Evolutionary conservation across 129 eudicot species (phyloP).

Genomic region (Erigeron canadensis): DNA sequence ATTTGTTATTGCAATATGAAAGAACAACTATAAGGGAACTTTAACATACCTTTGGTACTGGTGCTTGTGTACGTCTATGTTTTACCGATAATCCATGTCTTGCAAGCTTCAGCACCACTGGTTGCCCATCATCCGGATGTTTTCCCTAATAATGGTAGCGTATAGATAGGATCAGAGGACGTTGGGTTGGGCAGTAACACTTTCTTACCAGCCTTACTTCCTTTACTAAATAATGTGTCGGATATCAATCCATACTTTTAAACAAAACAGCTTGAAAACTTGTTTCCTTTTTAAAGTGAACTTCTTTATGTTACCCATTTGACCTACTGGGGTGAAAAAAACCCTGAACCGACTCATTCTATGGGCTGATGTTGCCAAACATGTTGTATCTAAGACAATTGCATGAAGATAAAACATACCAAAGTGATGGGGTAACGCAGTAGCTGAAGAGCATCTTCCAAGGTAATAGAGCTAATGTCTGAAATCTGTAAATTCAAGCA

Average conservation of each 20-base stretch:
- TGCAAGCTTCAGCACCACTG: slow-evolving; percentile 65
- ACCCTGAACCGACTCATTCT: not conserved
- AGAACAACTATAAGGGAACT: not conserved
- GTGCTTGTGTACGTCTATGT: slow-evolving; percentile 64
- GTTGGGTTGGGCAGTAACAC: too few species aligned
- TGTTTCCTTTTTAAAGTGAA: not conserved
- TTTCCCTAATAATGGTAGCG: slow-evolving; percentile 53
- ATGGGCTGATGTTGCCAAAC: not conserved
- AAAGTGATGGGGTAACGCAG: slow-evolving; percentile 76
- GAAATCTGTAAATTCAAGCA: slow-evolving; percentile 41
- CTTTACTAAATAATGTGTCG: too few species aligned
- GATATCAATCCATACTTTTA: too few species aligned
- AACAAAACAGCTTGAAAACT: not conserved
- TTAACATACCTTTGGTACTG: slow-evolving; percentile 78
- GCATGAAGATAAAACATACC: slow-evolving; percentile 39
- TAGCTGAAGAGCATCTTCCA: slow-evolving; percentile 81
- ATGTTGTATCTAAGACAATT: not conserved
- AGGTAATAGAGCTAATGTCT: slow-evolving; percentile 54
- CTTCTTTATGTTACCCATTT: not conserved
- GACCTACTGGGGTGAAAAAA: not conserved
- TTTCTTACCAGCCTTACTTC: too few species aligned
- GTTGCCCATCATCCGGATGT: slow-evolving; percentile 82
- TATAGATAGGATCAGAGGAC: not conserved
- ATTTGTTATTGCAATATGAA: not conserved
- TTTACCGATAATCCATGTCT: slow-evolving; percentile 61